Percentiles rank a stretch among this genome's conserved stretches.
Conservation (phyloP, 768 basidiomycete species). For the Russula brevipes region DNA sequence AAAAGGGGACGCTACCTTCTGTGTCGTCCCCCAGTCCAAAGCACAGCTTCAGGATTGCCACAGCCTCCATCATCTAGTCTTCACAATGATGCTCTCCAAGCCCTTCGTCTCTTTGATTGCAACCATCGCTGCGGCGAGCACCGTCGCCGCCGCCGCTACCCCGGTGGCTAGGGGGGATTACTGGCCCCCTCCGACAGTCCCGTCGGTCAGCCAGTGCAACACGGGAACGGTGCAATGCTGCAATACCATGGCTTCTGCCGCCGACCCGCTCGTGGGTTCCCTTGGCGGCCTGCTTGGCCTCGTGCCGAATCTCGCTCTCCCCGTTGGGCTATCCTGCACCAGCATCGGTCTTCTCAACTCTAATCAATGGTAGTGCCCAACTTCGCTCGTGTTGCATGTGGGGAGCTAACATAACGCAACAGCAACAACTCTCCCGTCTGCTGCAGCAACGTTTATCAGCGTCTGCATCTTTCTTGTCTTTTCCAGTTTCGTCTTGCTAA, state of each 20-base stretch:
- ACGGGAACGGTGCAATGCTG: not conserved
- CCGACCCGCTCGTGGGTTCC: not conserved
- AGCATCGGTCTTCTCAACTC: not conserved
- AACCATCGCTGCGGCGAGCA: not conserved
- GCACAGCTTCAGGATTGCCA: not conserved
- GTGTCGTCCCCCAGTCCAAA: not conserved
- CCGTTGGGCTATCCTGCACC: not conserved
- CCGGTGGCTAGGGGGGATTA: not conserved
- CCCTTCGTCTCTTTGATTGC: slow-evolving; percentile 1
- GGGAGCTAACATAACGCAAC: not conserved
- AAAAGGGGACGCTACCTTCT: not conserved
- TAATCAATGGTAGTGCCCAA: not conserved
- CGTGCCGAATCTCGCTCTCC: not conserved
- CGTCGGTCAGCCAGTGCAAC: not conserved
- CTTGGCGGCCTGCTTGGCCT: too few species aligned
- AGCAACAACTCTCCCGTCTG: not conserved
- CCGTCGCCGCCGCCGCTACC: not conserved
- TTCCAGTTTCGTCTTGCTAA: not conserved
- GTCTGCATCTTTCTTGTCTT: not conserved
- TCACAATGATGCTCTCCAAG: slow-evolving; percentile 3
- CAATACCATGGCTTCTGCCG: not conserved
- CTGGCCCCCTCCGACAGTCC: not conserved
- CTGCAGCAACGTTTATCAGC: not conserved
- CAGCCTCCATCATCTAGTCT: not conserved
- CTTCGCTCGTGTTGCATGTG: not conserved